Evolutionary conservation across 1,139 yeast species (phyloP).

Genomic region (Taiozyma sp.): DNA sequence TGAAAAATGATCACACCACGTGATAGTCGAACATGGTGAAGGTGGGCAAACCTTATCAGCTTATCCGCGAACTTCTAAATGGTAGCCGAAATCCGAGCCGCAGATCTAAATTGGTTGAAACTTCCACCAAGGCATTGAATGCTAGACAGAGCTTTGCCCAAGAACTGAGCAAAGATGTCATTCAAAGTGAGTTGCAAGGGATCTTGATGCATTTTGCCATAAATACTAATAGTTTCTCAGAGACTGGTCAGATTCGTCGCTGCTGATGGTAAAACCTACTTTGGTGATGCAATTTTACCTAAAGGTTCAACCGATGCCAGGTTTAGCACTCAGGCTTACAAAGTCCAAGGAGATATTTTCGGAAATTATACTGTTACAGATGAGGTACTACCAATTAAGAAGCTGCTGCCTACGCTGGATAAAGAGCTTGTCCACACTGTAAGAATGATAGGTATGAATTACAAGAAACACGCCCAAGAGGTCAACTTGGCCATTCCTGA

Average conservation of each 20-base stretch:
- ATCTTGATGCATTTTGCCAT: neutral
- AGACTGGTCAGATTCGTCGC: slow-evolving; percentile 36
- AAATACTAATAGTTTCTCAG: slow-evolving; percentile 4
- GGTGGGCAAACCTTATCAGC: neutral
- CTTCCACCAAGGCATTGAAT: neutral
- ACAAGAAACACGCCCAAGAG: slow-evolving; percentile 32
- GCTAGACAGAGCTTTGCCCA: neutral
- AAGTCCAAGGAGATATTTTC: slow-evolving; percentile 40
- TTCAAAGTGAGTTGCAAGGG: neutral
- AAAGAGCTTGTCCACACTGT: slow-evolving; percentile 33
- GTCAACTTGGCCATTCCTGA: slow-evolving; percentile 33
- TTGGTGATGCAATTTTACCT: slow-evolving; percentile 40
- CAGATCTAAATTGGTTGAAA: neutral
- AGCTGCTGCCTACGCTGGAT: slow-evolving; percentile 36
- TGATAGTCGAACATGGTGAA: neutral
- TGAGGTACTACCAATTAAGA: slow-evolving; percentile 28
- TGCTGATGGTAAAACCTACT: slow-evolving; percentile 33
- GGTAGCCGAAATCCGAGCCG: neutral
- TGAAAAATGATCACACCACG: neutral
- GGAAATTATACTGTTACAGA: slow-evolving; percentile 32
- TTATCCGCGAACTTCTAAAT: neutral
- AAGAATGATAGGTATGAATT: slow-evolving; percentile 36
- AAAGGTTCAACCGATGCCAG: slow-evolving; percentile 11
- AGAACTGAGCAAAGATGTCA: slow-evolving; percentile 3
- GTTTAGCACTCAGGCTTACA: slow-evolving; percentile 30